phyloP scores from a whole-genome alignment of 2,329 filamentous ascomycete species.

The Dothistroma septosporum region DNA sequence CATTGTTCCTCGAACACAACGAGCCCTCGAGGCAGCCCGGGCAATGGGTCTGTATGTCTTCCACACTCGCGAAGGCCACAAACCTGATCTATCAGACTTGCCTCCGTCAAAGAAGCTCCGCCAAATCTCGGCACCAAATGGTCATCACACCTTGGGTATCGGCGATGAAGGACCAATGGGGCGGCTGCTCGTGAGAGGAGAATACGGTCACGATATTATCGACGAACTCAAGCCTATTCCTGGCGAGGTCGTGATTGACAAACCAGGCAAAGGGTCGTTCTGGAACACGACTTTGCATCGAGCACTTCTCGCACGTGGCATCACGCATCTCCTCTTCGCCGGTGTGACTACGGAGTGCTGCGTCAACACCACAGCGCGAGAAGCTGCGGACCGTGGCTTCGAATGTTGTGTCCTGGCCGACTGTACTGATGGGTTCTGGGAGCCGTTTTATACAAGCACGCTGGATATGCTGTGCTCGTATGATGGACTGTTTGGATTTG shows the following conservation, averaged over 20 bases:
- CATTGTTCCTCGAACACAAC: slow-evolving; percentile 27
- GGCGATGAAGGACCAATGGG: slow-evolving; percentile 53
- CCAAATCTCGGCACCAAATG: slow-evolving; percentile 46
- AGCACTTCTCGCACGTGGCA: slow-evolving; percentile 50
- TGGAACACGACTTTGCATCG: slow-evolving; percentile 55
- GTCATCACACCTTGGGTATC: slow-evolving; percentile 46
- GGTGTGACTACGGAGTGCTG: slow-evolving; percentile 59
- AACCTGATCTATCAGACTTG: slow-evolving; percentile 51
- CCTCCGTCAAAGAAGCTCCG: slow-evolving; percentile 50
- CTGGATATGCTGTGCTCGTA: slow-evolving; percentile 51
- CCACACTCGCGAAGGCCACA: slow-evolving; percentile 50
- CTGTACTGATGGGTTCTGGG: slow-evolving; percentile 49
- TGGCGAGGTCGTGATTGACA: slow-evolving; percentile 54
- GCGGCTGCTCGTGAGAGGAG: slow-evolving; percentile 50
- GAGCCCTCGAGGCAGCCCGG: slow-evolving; percentile 43
- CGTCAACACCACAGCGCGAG: slow-evolving; percentile 53
- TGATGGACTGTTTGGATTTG: slow-evolving; percentile 52
- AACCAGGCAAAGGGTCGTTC: slow-evolving; percentile 57
- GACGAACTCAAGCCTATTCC: slow-evolving; percentile 51
- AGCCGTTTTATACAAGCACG: slow-evolving; percentile 44
- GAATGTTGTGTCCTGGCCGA: slow-evolving; percentile 54
- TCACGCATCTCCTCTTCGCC: slow-evolving; percentile 56
- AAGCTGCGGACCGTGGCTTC: slow-evolving; percentile 59
- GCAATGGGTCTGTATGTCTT: slow-evolving; percentile 44
- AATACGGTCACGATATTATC: slow-evolving; percentile 54